A percentile compares a stretch with the other conserved stretches of the same genome.
Conservation (phyloP, 2,329 filamentous ascomycete genomes). For the Pseudocercospora eumusae region DNA sequence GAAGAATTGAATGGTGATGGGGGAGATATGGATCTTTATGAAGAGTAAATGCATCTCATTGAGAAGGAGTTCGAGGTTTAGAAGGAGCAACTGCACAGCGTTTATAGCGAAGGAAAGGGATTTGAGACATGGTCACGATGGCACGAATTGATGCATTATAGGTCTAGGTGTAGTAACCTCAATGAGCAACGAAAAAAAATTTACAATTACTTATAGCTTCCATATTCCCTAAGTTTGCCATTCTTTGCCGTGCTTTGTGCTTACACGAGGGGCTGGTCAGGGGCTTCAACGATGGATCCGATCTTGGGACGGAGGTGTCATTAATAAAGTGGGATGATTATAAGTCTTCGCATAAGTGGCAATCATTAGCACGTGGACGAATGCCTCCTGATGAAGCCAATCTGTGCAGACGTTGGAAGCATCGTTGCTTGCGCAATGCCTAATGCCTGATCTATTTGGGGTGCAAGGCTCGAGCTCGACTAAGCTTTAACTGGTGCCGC, state of each 20-base stretch:
- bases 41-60: slow-evolving; percentile 38
- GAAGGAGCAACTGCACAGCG: slow-evolving; percentile 20
- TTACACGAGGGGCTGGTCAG: not conserved
- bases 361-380: not conserved
- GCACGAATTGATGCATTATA: slow-evolving; percentile 12
- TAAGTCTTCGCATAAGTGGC: not conserved
- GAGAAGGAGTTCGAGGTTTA: not conserved
- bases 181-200: slow-evolving; percentile 1
- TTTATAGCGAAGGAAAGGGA: slow-evolving; percentile 22
- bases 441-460: not conserved
- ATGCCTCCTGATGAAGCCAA: not conserved
- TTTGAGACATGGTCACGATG: slow-evolving; percentile 6
- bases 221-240: not conserved
- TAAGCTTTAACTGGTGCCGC: not conserved
- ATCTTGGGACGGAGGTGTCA: not conserved
- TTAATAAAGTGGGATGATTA: not conserved
- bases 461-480: not conserved
- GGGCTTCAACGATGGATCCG: not conserved
- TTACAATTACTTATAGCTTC: not conserved
- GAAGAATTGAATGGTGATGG: slow-evolving; percentile 63
- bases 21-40: slow-evolving; percentile 64
- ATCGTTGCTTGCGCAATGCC: not conserved
- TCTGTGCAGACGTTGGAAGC: not conserved
- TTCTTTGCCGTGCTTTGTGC: not conserved
- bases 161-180: slow-evolving; percentile 8